A percentile compares a stretch with the other conserved stretches of the same genome.
These are phyloP conservation scores for Rosa hybrid DNA, from an alignment of 331 rosid genomes.

Conservation along the genomic window DNA sequence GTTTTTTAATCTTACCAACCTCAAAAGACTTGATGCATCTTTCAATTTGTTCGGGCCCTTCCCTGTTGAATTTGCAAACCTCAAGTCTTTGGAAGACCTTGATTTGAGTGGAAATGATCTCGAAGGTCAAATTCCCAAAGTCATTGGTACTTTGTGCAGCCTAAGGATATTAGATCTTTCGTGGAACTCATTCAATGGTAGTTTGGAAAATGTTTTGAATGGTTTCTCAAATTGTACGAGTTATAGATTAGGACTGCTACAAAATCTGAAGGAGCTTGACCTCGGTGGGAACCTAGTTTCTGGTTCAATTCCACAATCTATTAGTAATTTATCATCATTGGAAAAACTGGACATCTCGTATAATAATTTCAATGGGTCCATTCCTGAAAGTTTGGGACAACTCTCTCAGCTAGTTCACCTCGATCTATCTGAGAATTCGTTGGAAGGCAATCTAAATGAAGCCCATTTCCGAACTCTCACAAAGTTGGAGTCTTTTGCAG, in stretches of 20 bases:
- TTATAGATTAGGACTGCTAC: not conserved
- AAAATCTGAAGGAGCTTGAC: not conserved
- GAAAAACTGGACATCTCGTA: not conserved
- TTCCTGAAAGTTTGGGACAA: not conserved
- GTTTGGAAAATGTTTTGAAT: not conserved
- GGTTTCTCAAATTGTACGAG: not conserved
- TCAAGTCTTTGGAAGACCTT: too few species aligned
- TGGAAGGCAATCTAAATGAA: not conserved
- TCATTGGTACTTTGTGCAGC: not conserved
- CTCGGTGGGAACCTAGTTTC: not conserved
- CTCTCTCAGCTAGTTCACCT: not conserved
- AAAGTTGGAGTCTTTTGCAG: too few species aligned
- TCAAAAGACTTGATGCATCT: not conserved
- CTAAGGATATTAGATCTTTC: not conserved
- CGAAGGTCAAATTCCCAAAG: not conserved
- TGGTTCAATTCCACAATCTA: not conserved
- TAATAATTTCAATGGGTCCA: not conserved
- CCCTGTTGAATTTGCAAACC: not conserved
- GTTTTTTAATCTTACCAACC: not conserved
- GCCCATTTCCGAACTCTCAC: not conserved
- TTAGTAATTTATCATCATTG: not conserved
- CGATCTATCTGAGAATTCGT: not conserved
- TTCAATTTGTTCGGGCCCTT: not conserved
- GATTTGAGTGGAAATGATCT: not conserved
- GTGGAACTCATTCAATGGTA: not conserved